phyloP scores from a whole-genome alignment of 106 monocot genomes.

The Allium sativum region DNA sequence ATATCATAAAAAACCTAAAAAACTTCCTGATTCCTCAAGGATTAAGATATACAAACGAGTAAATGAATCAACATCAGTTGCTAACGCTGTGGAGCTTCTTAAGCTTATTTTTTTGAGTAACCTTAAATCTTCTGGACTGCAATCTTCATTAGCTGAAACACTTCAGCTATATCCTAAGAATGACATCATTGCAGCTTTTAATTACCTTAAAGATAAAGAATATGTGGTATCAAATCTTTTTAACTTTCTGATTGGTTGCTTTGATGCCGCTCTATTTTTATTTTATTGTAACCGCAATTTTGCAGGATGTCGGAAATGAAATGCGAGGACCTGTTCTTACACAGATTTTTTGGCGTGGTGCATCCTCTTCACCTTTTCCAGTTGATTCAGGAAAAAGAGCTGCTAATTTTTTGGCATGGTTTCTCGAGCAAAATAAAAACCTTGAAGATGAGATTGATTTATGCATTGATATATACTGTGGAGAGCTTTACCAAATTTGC shows the following conservation, averaged over 20 bases:
- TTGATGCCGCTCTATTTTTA: neutral
- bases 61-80: conserved; percentile 41
- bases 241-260: neutral
- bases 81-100: conserved; percentile 85
- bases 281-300: neutral
- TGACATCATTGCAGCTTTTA: conserved; percentile 64
- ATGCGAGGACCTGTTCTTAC: conserved; percentile 59
- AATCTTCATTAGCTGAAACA: conserved; percentile 43
- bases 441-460: conserved; percentile 38
- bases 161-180: conserved; percentile 50
- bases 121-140: conserved; percentile 37
- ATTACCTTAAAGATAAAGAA: conserved; percentile 53
- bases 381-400: conserved; percentile 77
- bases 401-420: conserved; percentile 47
- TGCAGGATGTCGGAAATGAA: conserved; percentile 66
- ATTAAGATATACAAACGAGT: conserved; percentile 25
- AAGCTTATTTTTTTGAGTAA: conserved; percentile 65
- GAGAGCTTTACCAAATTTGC: conserved; percentile 69
- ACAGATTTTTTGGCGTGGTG: conserved; percentile 40
- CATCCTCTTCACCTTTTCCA: conserved; percentile 80
- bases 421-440: conserved; percentile 37
- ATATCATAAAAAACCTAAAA: conserved; percentile 19
- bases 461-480: conserved; percentile 61
- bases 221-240: conserved; percentile 43
- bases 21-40: conserved; percentile 23